Evolutionary conservation across 495 filamentous ascomycete species (phyloP).

Genomic region (Durotheca rogersii): DNA sequence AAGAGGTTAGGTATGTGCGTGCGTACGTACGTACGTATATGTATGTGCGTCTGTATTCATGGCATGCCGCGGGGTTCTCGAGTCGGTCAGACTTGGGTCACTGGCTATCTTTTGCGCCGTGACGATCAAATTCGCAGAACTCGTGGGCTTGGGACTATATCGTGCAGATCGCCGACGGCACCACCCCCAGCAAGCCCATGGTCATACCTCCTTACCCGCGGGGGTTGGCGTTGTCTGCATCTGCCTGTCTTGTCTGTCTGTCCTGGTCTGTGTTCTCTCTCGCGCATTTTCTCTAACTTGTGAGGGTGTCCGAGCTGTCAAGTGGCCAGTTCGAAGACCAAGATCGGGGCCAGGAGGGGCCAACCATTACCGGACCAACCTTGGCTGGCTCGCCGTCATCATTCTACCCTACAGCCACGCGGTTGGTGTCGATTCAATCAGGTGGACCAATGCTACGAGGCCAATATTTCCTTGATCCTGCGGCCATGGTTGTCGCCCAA

Average conservation of each 20-base stretch:
- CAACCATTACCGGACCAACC: constrained; percentile 18
- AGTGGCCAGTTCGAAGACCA: constrained; percentile 13
- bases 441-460: constrained; percentile 11
- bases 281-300: neutral
- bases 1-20: too few species aligned
- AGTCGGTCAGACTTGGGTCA: constrained; percentile 14
- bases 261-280: neutral
- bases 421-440: constrained; percentile 17
- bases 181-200: neutral
- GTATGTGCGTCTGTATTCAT: constrained; percentile 32
- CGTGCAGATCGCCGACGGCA: neutral
- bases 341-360: constrained; percentile 7
- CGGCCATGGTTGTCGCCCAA: constrained; percentile 8
- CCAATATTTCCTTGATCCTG: constrained; percentile 11
- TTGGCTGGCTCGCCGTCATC: constrained; percentile 18
- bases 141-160: constrained; percentile 3
- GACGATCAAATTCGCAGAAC: constrained; percentile 6
- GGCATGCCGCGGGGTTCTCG: constrained; percentile 22
- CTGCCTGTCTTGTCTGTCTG: neutral
- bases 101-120: constrained; percentile 23
- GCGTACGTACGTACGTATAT: too few species aligned
- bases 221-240: neutral
- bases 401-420: constrained; percentile 14
- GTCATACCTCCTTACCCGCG: too few species aligned
- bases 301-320: neutral